These are phyloP conservation scores for Ustilago lituana DNA, from an alignment of 1,284 basidiomycete species.

Conservation along the genomic window DNA sequence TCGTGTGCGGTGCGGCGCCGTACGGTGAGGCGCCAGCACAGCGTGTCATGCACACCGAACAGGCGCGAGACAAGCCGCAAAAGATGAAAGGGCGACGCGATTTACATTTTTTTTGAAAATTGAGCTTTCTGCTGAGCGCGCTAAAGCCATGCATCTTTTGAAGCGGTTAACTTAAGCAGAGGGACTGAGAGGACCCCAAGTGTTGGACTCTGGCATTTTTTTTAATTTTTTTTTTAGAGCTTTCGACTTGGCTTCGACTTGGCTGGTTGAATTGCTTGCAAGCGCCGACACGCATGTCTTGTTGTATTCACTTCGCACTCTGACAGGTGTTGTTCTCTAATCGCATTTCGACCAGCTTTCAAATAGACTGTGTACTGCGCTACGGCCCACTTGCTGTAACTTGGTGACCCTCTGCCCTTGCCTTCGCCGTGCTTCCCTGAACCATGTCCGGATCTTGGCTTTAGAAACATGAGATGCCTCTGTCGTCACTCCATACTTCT, in stretches of 20 bases:
- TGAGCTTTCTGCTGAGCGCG: neutral
- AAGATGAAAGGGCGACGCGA: constrained; percentile 1
- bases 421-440: too few relatives aligned
- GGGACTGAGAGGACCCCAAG: too few relatives aligned
- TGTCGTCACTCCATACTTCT: too few relatives aligned
- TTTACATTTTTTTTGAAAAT: neutral
- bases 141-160: neutral
- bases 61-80: neutral
- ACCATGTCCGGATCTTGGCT: too few relatives aligned
- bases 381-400: neutral
- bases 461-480: too few relatives aligned
- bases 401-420: neutral
- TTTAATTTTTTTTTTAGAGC: too few relatives aligned
- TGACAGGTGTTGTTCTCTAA: constrained; percentile 7
- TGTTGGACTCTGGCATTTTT: constrained; percentile 39
- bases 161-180: too few relatives aligned
- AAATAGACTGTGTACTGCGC: too few relatives aligned
- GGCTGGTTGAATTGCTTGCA: too few relatives aligned
- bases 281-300: constrained; percentile 8
- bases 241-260: neutral
- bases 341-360: neutral
- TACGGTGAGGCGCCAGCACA: constrained; percentile 1
- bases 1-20: too few relatives aligned
- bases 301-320: constrained; percentile 1
- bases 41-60: neutral